A percentile compares a stretch with the other conserved stretches of the same genome.
Conservation (phyloP, 495 filamentous ascomycete species). For the Talaromyces stipitatus region DNA sequence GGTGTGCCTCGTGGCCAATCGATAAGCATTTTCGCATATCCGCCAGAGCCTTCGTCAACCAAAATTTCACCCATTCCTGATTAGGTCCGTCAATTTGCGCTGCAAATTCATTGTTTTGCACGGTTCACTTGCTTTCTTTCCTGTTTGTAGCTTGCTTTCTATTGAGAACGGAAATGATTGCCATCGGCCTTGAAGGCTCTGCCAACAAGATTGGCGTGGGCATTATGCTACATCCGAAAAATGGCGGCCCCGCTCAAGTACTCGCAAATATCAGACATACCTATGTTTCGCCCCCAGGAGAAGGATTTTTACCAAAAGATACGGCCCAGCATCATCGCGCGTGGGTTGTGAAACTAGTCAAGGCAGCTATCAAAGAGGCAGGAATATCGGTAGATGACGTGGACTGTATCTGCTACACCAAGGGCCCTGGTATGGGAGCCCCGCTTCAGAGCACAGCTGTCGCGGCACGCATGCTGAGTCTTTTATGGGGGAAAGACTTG, state of each 20-base stretch:
- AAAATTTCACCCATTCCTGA: not conserved
- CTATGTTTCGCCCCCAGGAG: conserved; percentile 82
- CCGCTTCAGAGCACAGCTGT: conserved; percentile 85
- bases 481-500: conserved; percentile 81
- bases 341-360: conserved; percentile 75
- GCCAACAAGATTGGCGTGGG: conserved; percentile 97
- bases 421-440: conserved; percentile 93
- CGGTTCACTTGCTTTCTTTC: not conserved
- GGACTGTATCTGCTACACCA: conserved; percentile 90
- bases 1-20: conserved; percentile 10
- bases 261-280: conserved; percentile 95
- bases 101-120: not conserved
- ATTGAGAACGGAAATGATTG: conserved; percentile 47
- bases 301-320: conserved; percentile 94
- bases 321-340: conserved; percentile 85
- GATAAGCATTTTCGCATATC: conserved; percentile 13
- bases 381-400: conserved; percentile 55
- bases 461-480: conserved; percentile 69
- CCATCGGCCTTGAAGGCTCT: conserved; percentile 91
- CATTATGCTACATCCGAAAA: conserved; percentile 72
- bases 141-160: not conserved
- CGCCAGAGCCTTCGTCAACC: not conserved
- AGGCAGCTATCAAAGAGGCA: conserved; percentile 65
- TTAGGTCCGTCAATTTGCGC: not conserved
- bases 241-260: conserved; percentile 56